These are phyloP conservation scores for Termitomyces sp. DNA, from an alignment of 768 basidiomycete species.

Conservation along the genomic window DNA sequence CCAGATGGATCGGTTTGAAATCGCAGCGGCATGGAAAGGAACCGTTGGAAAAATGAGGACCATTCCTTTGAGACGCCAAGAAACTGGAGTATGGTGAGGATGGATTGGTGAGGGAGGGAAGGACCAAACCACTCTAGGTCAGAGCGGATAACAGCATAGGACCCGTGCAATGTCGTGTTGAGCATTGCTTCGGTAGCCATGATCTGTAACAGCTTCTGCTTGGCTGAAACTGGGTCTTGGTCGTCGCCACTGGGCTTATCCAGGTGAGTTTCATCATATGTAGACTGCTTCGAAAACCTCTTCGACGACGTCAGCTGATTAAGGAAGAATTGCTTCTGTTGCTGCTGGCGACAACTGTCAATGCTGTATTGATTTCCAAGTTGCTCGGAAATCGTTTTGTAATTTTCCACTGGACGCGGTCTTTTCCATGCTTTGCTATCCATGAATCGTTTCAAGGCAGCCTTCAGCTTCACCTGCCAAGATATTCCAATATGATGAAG, in stretches of 20 bases:
- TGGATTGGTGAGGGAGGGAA: slow-evolving; percentile 34
- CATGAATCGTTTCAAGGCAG: slow-evolving; percentile 23
- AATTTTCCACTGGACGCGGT: slow-evolving; percentile 10
- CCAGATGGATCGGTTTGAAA: slow-evolving; percentile 13
- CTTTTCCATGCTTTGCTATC: slow-evolving; percentile 32
- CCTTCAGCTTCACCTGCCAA: slow-evolving; percentile 35
- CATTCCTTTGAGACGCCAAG: slow-evolving; percentile 32
- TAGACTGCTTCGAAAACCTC: slow-evolving; percentile 5
- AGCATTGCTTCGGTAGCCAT: slow-evolving; percentile 36
- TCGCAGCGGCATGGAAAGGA: slow-evolving; percentile 13
- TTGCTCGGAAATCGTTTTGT: slow-evolving; percentile 15
- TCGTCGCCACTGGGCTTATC: slow-evolving; percentile 20
- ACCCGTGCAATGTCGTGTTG: slow-evolving; percentile 27
- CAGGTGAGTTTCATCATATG: slow-evolving; percentile 17
- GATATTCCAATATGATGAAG: slow-evolving; percentile 37
- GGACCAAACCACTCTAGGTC: slow-evolving; percentile 39
- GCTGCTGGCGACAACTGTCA: slow-evolving; percentile 18
- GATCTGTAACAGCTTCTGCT: slow-evolving; percentile 34
- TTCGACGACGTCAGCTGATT: slow-evolving; percentile 24
- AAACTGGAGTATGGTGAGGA: slow-evolving; percentile 32
- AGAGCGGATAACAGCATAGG: slow-evolving; percentile 18
- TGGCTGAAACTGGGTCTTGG: slow-evolving; percentile 17
- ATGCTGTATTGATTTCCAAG: slow-evolving; percentile 17
- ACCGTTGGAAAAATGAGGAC: slow-evolving; percentile 22
- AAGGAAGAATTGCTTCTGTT: slow-evolving; percentile 26